Conservation (phyloP, 2,329 filamentous ascomycete species). For the Beauveria varroae region DNA sequence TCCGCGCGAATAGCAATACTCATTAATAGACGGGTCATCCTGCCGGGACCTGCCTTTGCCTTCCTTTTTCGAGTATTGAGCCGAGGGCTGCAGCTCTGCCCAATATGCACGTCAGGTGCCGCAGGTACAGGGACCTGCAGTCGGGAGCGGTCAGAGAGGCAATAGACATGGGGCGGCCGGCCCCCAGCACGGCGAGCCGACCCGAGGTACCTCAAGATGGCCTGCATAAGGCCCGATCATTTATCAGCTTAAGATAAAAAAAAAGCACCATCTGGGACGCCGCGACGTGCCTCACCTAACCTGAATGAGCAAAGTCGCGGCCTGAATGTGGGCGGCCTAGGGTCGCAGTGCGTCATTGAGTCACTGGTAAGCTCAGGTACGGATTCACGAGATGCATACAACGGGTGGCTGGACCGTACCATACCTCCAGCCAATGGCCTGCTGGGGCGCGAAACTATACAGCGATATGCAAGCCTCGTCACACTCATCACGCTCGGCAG, state of each 20-base stretch:
- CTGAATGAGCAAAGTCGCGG: background rate
- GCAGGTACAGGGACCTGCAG: too few relatives aligned
- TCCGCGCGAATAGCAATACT: too few relatives aligned
- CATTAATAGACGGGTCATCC: too few relatives aligned
- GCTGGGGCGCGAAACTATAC: background rate
- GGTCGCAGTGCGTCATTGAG: background rate
- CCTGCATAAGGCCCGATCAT: background rate
- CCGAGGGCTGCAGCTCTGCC: too few relatives aligned
- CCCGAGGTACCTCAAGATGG: background rate
- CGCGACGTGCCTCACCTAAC: too few relatives aligned
- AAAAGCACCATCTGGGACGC: background rate
- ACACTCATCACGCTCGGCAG: background rate
- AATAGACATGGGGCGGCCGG: too few relatives aligned
- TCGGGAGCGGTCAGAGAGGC: too few relatives aligned
- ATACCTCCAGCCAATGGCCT: background rate
- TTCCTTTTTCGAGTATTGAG: too few relatives aligned
- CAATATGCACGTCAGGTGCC: too few relatives aligned
- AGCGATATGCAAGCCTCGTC: constrained; percentile 2
- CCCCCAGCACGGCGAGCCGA: background rate
- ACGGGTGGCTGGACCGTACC: too few relatives aligned
- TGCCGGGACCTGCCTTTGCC: too few relatives aligned
- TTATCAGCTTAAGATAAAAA: background rate
- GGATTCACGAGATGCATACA: background rate
- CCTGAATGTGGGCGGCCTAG: background rate
- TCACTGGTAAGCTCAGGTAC: background rate